Conservation (phyloP, 169 alveolate species). For the Babesia ovis region DNA sequence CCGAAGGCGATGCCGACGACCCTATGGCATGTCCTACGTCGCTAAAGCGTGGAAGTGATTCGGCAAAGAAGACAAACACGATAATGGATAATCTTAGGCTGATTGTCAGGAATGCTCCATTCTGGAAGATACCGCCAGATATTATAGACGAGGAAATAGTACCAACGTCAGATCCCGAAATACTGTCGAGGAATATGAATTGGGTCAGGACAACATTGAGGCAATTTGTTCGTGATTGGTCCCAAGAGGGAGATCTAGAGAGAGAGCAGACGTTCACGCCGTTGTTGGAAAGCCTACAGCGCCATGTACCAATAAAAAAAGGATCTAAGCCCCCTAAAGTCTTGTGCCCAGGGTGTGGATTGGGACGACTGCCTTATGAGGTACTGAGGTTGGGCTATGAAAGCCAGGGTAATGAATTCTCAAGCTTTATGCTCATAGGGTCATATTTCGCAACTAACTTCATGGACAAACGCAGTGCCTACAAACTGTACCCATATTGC, state of each 20-base stretch:
- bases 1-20: slow-evolving; percentile 16
- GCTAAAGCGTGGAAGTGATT: background rate
- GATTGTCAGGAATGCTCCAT: slow-evolving; percentile 37
- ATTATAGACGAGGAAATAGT: slow-evolving; percentile 46
- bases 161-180: slow-evolving; percentile 56
- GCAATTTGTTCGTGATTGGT: slow-evolving; percentile 95
- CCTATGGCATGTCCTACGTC: background rate
- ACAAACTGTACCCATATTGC: slow-evolving; percentile 82
- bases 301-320: slow-evolving; percentile 70
- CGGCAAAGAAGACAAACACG: background rate
- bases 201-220: slow-evolving; percentile 89
- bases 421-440: slow-evolving; percentile 93
- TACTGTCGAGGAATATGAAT: slow-evolving; percentile 50
- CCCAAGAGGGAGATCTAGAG: slow-evolving; percentile 91
- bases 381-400: slow-evolving; percentile 92
- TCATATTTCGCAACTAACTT: slow-evolving; percentile 84
- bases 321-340: slow-evolving; percentile 77
- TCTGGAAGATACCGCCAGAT: slow-evolving; percentile 52
- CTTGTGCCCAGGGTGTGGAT: slow-evolving; percentile 95
- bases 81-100: slow-evolving; percentile 26
- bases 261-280: slow-evolving; percentile 92
- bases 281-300: slow-evolving; percentile 85
- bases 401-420: slow-evolving; percentile 97
- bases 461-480: slow-evolving; percentile 67
- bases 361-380: slow-evolving; percentile 96